Base-by-base conservation (phyloP, 352 stramenopile species). In the Phytophthora citrophthora region DNA sequence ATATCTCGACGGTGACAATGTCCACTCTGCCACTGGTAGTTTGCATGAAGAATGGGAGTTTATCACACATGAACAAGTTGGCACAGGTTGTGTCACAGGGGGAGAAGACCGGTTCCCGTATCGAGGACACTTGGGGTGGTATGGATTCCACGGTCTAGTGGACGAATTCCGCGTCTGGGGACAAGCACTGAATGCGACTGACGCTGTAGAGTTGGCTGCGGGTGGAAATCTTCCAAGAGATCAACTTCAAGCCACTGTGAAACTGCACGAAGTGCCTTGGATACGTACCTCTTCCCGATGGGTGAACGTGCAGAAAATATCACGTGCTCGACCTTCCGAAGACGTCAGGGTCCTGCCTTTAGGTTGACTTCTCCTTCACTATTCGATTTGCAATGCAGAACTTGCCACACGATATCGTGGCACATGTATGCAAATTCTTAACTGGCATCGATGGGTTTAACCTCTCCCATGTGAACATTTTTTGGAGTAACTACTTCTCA, bases 141-240 rank as follows among this genome's bases (percentile, higher is more conserved):
- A n/a, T n/a, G 58, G 39, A 1, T 83, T 83, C 29, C 49, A 70
- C n/a, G n/a, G n/a, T n/a, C n/a, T n/a, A n/a, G n/a, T 83, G 6
- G 64, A 83, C 27, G 70, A 72, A 11, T 75, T 80, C 11, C 61
- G 64, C 16, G 16, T 0, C n/a, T n/a, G n/a, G n/a, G n/a, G n/a
- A n/a, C n/a, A n/a, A n/a, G n/a, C n/a, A n/a, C n/a, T n/a, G n/a
- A n/a, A n/a, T n/a, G 13, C 29, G 0, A 13, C 39, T 0, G 44
- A 62, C 4, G 45, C 72, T 15, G 11, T 15, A 9, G 24, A 18
- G 38, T 44, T 77, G 7, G 48, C 63, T 46, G 8, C 20, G 41
- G 38, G 44, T 16, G 48, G 29, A 29, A 32, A 41, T 31, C 8
- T 49, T 15, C 4, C 20, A 20, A 45, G 16, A 7, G 12, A 23